These are phyloP conservation scores for Aspergillaceae sp. DNA, from an alignment of 2,329 filamentous ascomycete species.

Conservation along the genomic window DNA sequence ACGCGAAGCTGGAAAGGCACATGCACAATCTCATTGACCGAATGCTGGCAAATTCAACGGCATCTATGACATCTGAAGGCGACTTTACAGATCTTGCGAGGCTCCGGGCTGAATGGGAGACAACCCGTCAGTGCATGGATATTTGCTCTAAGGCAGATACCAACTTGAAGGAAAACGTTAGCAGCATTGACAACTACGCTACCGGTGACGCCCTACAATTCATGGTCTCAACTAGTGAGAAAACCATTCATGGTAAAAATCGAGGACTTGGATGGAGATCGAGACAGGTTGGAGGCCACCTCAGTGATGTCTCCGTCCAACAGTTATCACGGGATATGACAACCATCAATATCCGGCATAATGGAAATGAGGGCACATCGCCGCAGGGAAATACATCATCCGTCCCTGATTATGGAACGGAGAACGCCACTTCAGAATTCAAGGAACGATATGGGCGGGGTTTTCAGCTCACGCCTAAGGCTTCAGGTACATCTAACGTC, in stretches of 20 bases:
- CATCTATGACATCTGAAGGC: constrained; percentile 17
- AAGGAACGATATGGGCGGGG: constrained; percentile 19
- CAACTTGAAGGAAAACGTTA: constrained; percentile 21
- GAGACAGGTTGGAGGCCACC: constrained; percentile 27
- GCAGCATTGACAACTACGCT: constrained; percentile 27
- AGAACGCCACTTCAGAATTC: constrained; percentile 13
- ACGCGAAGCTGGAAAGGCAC: constrained; percentile 23
- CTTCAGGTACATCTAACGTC: not conserved
- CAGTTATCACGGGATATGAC: constrained; percentile 25
- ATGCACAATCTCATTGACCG: constrained; percentile 24
- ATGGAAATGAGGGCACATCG: constrained; percentile 5
- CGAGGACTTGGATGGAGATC: constrained; percentile 20
- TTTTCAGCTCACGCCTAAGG: constrained; percentile 4
- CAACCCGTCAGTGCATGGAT: constrained; percentile 24
- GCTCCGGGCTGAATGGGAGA: constrained; percentile 31
- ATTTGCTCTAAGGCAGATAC: constrained; percentile 26
- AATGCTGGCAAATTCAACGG: constrained; percentile 24
- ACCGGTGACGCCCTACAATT: constrained; percentile 29
- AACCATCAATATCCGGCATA: constrained; percentile 11
- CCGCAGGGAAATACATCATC: constrained; percentile 5
- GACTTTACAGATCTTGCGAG: constrained; percentile 23
- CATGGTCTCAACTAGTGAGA: constrained; percentile 31
- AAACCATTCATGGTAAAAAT: constrained; percentile 26
- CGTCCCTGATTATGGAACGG: constrained; percentile 2
- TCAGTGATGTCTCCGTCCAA: constrained; percentile 22